Evolutionary conservation across 225 moss, liverwort and hornwort genomes (phyloP), one percentile per base, ranked within the genome.

Genomic region (Pleurozium schreberi): DNA sequence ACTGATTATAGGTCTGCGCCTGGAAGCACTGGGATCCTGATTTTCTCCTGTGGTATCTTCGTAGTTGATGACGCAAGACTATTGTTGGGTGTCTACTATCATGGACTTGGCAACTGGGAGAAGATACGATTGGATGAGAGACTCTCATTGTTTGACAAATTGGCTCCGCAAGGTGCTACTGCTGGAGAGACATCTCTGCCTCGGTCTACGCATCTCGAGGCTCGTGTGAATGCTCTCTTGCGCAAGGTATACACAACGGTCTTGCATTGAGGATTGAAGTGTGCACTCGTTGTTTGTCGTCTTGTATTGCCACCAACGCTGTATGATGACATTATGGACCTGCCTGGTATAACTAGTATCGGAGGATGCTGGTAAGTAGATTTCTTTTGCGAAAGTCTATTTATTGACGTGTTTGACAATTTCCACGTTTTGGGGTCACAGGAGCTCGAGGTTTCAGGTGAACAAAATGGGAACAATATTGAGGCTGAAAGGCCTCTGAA

Each of bases 101-200:
- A 99, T 91, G 99, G 99, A 80, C 92, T 97, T 81, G 99, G 99
- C 64, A 99, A 97, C 86, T 99, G 99, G 99, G 99, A 99, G 92
- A 95, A 91, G 88, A 96, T 99, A 85, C 90, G 97, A 87, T 90
- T 93, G 60, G 97, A 99, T 88, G 96, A 96, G 71, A 96, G 96
- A 81, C 94, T 99, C 49, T 90, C 95, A 69, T 92, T 99, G 68
- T 88, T 88, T 79, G 93, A 95, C 83, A 99, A 99, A 92, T 95
- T 99, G 92, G 99, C 99, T 68, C 97, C 97, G 84, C 95, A 95
- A 84, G 97, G 99, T 67, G 94, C 94, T 63, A 95, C 95, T 59
- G 95, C 97, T 64, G 95, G 93, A 38, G 96, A 97, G 83, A 99
- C 97, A 58, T 93, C 97, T 45, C 94, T 99, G 88, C 99, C 99